Percentiles rank a stretch among this genome's conserved stretches.
phyloP scores from a whole-genome alignment of 1,284 basidiomycete genomes.

The Tremellales sp. region DNA sequence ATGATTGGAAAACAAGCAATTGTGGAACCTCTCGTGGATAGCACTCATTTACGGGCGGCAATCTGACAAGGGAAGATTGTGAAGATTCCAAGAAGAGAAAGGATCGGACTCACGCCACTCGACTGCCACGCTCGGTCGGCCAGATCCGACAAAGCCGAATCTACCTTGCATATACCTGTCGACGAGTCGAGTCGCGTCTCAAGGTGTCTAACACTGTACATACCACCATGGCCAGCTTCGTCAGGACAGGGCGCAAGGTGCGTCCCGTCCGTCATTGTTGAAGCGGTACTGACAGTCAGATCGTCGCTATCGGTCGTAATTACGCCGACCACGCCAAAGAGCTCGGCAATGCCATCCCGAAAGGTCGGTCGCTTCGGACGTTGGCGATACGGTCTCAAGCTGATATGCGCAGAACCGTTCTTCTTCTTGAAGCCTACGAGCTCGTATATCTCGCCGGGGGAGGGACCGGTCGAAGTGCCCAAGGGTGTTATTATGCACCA shows the following conservation, averaged over 20 bases:
- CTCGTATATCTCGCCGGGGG: slow-evolving; percentile 72
- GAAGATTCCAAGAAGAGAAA: too few relatives aligned
- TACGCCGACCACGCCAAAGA: slow-evolving; percentile 80
- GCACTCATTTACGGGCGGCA: too few relatives aligned
- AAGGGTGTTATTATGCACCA: slow-evolving; percentile 78
- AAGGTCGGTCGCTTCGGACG: slow-evolving; percentile 37
- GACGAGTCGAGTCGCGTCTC: too few relatives aligned
- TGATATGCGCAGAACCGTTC: slow-evolving; percentile 70
- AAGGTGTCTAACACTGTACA: too few relatives aligned
- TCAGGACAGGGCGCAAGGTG: slow-evolving; percentile 51
- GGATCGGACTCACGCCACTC: too few relatives aligned
- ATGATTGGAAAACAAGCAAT: too few relatives aligned
- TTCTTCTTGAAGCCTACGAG: slow-evolving; percentile 97
- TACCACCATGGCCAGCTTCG: slow-evolving; percentile 41
- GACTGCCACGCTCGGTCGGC: too few relatives aligned
- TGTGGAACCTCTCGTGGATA: too few relatives aligned
- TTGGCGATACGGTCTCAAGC: background rate
- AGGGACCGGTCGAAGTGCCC: slow-evolving; percentile 74
- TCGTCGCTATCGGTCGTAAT: slow-evolving; percentile 75
- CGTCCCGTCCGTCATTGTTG: background rate
- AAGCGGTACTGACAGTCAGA: slow-evolving; percentile 39
- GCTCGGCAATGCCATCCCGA: slow-evolving; percentile 81
- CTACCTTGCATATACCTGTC: too few relatives aligned
- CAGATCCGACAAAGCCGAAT: too few relatives aligned
- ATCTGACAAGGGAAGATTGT: too few relatives aligned